Percentiles rank a stretch among this genome's conserved stretches.
These are phyloP conservation scores for Carallia pectinifolia DNA, from an alignment of 345 rosid species.

Conservation along the genomic window DNA sequence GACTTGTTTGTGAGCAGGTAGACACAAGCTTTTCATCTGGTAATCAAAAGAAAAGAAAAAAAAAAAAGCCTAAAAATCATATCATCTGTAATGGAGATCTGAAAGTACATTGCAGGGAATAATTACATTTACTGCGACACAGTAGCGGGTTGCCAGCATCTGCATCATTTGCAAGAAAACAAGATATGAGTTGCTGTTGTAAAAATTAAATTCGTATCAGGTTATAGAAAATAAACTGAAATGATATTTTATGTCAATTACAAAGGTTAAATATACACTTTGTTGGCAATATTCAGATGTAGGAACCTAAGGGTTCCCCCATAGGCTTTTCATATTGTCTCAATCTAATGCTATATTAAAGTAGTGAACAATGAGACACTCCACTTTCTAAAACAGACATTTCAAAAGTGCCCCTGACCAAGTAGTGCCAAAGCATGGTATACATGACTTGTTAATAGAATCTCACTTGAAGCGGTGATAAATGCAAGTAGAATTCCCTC, in stretches of 20 bases:
- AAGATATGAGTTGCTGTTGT: constrained; percentile 3
- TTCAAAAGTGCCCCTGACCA: too few species aligned
- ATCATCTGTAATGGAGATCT: not conserved
- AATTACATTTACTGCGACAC: constrained; percentile 53
- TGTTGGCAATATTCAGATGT: too few species aligned
- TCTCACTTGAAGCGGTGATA: constrained; percentile 59
- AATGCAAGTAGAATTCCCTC: constrained; percentile 81
- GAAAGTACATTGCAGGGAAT: not conserved
- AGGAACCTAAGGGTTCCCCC: not conserved
- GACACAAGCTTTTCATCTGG: constrained; percentile 60
- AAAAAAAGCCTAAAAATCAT: not conserved
- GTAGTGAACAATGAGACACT: too few species aligned
- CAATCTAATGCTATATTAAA: too few species aligned
- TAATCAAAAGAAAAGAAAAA: not conserved
- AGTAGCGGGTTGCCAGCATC: constrained; percentile 55
- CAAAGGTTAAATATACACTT: too few species aligned
- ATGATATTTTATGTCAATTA: too few species aligned
- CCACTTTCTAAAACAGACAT: too few species aligned
- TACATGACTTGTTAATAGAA: not conserved
- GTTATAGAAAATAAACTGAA: too few species aligned
- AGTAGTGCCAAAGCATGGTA: too few species aligned
- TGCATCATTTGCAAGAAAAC: constrained; percentile 31
- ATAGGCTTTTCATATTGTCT: not conserved
- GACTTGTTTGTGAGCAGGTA: constrained; percentile 60
- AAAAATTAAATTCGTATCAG: too few species aligned